Evolutionary conservation across 768 basidiomycete genomes (phyloP).

Genomic region (Mycena polygramma): DNA sequence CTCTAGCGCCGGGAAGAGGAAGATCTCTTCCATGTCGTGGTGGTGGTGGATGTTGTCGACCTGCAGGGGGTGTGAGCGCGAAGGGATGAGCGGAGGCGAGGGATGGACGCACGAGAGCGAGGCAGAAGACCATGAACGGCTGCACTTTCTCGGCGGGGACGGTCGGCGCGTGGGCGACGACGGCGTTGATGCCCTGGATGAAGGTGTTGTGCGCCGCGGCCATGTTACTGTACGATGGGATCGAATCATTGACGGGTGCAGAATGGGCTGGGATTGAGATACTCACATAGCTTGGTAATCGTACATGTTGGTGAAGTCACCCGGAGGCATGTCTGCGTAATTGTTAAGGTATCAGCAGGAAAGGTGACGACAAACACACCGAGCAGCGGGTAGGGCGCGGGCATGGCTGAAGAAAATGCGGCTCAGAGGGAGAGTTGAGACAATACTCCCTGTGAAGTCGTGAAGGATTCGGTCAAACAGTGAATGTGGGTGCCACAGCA

Average conservation of each 20-base stretch:
- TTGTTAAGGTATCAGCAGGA: not conserved
- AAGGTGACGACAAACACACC: not conserved
- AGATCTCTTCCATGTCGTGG: conserved; percentile 40
- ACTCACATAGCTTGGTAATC: conserved; percentile 24
- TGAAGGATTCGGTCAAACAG: too few species aligned
- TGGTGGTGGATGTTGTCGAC: conserved; percentile 37
- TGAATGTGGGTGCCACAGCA: too few species aligned
- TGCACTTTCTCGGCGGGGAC: conserved; percentile 32
- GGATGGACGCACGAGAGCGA: conserved; percentile 22
- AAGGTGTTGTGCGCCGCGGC: conserved; percentile 41
- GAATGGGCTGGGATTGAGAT: not conserved
- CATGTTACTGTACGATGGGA: conserved; percentile 35
- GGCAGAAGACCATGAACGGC: conserved; percentile 38
- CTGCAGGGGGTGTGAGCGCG: not conserved
- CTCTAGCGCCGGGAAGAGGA: conserved; percentile 39
- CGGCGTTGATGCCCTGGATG: conserved; percentile 41
- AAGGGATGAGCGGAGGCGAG: too few species aligned
- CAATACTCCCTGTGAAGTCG: too few species aligned
- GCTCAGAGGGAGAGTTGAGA: too few species aligned
- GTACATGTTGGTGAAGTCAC: conserved; percentile 31
- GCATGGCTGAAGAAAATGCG: not conserved
- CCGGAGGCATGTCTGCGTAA: conserved; percentile 18
- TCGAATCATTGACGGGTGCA: too few species aligned
- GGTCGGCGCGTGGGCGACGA: conserved; percentile 33
- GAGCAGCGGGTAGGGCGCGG: not conserved